Evolutionary conservation across 768 basidiomycete genomes (phyloP), one percentile per base, ranked within the genome.

Genomic region (Podaxis rugospora): DNA sequence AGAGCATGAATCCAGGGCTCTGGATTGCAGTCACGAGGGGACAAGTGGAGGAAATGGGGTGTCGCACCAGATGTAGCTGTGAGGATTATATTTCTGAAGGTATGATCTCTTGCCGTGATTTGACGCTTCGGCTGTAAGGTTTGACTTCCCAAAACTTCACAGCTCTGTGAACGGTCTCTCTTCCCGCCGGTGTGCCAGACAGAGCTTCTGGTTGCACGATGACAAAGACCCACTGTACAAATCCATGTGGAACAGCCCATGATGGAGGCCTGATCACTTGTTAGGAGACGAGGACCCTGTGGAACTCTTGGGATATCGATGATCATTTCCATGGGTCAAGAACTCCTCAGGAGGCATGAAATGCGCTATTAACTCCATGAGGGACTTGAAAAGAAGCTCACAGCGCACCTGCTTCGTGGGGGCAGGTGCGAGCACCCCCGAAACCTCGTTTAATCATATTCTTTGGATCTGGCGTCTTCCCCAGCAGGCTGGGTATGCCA

Each of bases 251-350:
- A 23, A 18, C 35, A 21, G 23, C 10, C 49, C 36, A 4, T 58
- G 35, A 39, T 25, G 37, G 37, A 50, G 47, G 49, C 37, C 47
- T 35, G 47, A 39, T 50, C 28, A 50, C 36, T 21, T 4, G 36
- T 36, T 44, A 21, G 37, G 27, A 9, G 25, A 54, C 28, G 37
- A 39, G 16, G 47, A 49, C 47, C 52, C 36, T 39, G 37, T 36
- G 55, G 55, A 57, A 46, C 46, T 16, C 18, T 58, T 35, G 36
- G 40, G 55, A 32, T 51, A 58, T 51, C 57, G 47, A 51, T 58
- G 57, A 58, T 58, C 57, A 58, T 37, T 49, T 37, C 37, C 25
- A 49, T 21, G 55, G 21, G 32, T 36, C 23, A 28, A 37, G 35
- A 39, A 14, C 25, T 21, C 36, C 37, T 54, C 52, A 54, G 36